phyloP scores from a whole-genome alignment of 129 eudicot genomes.

The Saussurea involucrata region DNA sequence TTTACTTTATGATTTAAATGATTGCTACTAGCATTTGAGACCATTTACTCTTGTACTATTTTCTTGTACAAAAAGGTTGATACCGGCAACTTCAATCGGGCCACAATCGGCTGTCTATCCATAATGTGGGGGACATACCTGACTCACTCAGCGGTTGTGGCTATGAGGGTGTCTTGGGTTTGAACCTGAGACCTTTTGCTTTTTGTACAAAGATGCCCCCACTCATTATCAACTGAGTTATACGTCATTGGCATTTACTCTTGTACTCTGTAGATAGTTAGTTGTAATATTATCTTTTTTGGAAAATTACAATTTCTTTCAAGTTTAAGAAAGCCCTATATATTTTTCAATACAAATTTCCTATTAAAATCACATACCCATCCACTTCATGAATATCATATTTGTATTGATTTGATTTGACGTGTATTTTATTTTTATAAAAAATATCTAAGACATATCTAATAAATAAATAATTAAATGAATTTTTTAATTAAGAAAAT shows the following conservation, averaged over 20 bases:
- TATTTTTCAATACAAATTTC: neutral
- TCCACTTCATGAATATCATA: neutral
- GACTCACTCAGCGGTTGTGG: no score
- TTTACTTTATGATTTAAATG: neutral
- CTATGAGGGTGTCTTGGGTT: no score
- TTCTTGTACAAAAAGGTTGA: no score
- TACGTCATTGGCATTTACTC: no score
- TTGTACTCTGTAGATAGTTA: neutral
- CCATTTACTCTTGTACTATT: neutral
- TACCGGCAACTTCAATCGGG: no score
- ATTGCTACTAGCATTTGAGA: neutral
- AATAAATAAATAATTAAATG: neutral
- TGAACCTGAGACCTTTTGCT: no score
- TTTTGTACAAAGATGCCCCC: no score
- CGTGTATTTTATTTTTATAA: neutral
- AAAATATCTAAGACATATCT: neutral
- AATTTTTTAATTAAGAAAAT: neutral
- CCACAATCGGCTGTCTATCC: no score
- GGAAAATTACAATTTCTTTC: neutral
- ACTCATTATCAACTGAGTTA: no score
- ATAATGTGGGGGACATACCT: no score
- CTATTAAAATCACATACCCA: neutral
- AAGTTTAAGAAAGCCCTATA: neutral
- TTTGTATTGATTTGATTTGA: neutral
- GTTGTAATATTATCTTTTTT: neutral